phyloP scores from a whole-genome alignment of 2,329 filamentous ascomycete genomes.

The Zymoseptoria passerinii region DNA sequence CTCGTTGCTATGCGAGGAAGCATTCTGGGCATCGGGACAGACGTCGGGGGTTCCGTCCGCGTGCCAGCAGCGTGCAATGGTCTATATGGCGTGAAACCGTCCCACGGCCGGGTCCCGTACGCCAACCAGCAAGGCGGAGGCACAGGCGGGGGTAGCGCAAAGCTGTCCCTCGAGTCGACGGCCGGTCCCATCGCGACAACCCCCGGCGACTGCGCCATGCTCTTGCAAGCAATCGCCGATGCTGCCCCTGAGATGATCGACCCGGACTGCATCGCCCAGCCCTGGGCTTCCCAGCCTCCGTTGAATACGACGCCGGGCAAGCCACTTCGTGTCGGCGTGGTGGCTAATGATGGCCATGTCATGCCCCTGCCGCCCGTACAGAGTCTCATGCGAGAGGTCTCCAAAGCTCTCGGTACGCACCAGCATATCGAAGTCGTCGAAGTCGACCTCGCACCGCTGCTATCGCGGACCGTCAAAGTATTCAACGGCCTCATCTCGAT shows the following conservation, averaged over 20 bases:
- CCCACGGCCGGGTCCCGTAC: slow-evolving; percentile 10
- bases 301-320: slow-evolving; percentile 16
- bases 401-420: slow-evolving; percentile 30
- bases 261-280: slow-evolving; percentile 34
- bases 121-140: slow-evolving; percentile 34
- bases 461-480: slow-evolving; percentile 49
- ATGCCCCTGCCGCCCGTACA: slow-evolving; percentile 45
- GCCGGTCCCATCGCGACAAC: slow-evolving; percentile 41
- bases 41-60: slow-evolving; percentile 55
- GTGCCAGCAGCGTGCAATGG: slow-evolving; percentile 74
- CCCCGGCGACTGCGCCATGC: slow-evolving; percentile 44
- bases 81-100: slow-evolving; percentile 25
- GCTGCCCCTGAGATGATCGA: slow-evolving; percentile 45
- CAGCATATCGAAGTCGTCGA: slow-evolving; percentile 49
- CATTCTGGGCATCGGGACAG: slow-evolving; percentile 54
- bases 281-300: slow-evolving; percentile 29
- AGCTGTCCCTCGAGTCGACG: slow-evolving; percentile 36
- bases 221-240: slow-evolving; percentile 47
- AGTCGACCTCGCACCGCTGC: slow-evolving; percentile 44
- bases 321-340: slow-evolving; percentile 39
- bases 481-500: slow-evolving; percentile 52
- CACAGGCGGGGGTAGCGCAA: slow-evolving; percentile 38
- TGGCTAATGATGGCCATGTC: slow-evolving; percentile 43
- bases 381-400: slow-evolving; percentile 40
- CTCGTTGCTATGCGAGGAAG: slow-evolving; percentile 51